A percentile compares a stretch with the other conserved stretches of the same genome.
Evolutionary conservation across 768 basidiomycete species (phyloP).

Genomic region (Trametes villosa): DNA sequence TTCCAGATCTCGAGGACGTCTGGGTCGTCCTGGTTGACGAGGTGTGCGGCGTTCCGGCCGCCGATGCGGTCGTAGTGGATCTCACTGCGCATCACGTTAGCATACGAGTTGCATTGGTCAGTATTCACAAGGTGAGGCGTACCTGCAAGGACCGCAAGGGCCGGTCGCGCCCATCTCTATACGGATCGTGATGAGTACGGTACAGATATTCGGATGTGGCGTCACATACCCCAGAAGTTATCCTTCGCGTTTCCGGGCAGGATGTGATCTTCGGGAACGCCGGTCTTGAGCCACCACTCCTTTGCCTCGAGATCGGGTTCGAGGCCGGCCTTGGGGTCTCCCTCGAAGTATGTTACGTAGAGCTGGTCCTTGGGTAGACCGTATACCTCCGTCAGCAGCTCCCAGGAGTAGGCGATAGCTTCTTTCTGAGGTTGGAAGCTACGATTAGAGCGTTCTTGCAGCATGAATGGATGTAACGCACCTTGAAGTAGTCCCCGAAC

Average conservation of each 20-base stretch:
- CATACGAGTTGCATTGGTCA: not conserved
- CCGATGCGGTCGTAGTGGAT: slow-evolving; percentile 97
- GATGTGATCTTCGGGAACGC: slow-evolving; percentile 88
- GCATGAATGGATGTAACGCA: slow-evolving; percentile 24
- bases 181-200: slow-evolving; percentile 3
- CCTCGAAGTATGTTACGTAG: slow-evolving; percentile 98
- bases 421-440: slow-evolving; percentile 66
- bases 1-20: slow-evolving; percentile 99
- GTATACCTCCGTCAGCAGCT: slow-evolving; percentile 89
- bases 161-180: slow-evolving; percentile 98
- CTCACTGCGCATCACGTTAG: slow-evolving; percentile 57
- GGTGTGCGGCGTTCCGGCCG: slow-evolving; percentile 90
- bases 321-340: slow-evolving; percentile 82
- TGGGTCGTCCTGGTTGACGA: slow-evolving; percentile 96
- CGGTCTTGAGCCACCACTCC: slow-evolving; percentile 86
- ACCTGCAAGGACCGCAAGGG: slow-evolving; percentile 97
- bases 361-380: slow-evolving; percentile 86
- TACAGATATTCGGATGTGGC: slow-evolving; percentile 4
- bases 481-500: slow-evolving; percentile 99
- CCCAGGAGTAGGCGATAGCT: slow-evolving; percentile 92
- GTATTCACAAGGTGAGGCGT: not conserved
- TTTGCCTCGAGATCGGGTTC: slow-evolving; percentile 89
- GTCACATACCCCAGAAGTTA: slow-evolving; percentile 93
- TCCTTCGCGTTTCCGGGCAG: slow-evolving; percentile 94
- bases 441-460: slow-evolving; percentile 1